phyloP scores from a whole-genome alignment of 1,284 basidiomycete species.

The Boletus subluridellus region DNA sequence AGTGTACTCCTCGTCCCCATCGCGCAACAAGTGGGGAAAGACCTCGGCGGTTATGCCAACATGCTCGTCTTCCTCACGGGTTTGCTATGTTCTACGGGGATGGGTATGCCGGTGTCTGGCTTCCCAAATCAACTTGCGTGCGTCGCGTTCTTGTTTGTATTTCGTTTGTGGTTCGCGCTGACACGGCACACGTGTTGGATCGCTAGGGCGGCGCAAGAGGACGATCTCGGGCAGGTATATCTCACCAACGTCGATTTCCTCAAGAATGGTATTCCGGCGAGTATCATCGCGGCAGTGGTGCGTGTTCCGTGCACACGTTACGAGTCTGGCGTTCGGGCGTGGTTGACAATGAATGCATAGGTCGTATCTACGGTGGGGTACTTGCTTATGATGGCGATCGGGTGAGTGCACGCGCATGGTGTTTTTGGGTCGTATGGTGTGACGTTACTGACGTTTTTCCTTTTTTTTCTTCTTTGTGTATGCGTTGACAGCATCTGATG shows the following conservation, averaged over 20 bases:
- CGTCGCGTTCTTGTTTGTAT: conserved; percentile 35
- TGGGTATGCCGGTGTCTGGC: conserved; percentile 97
- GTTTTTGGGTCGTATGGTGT: neutral
- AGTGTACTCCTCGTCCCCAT: conserved; percentile 95
- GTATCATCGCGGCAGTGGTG: conserved; percentile 80
- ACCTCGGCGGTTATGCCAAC: conserved; percentile 67
- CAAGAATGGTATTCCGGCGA: conserved; percentile 90
- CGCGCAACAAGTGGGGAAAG: conserved; percentile 84
- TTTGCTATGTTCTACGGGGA: conserved; percentile 90
- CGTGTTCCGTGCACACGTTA: conserved; percentile 26
- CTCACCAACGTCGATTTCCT: conserved; percentile 86
- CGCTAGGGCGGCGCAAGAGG: conserved; percentile 85
- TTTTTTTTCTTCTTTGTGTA: neutral
- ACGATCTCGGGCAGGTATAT: conserved; percentile 89
- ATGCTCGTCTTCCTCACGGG: conserved; percentile 90
- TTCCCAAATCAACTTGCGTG: conserved; percentile 97
- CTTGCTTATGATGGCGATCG: conserved; percentile 20
- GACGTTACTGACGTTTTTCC: neutral
- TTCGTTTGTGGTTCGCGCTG: neutral
- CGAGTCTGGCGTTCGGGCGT: neutral
- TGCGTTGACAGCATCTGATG: conserved; percentile 3
- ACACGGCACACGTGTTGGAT: neutral
- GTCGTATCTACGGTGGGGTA: conserved; percentile 24
- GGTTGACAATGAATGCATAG: conserved; percentile 10
- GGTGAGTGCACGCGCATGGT: conserved; percentile 7